Evolutionary conservation across 192 early-diverging fungal species (phyloP), one percentile per base, ranked within the genome.

Genomic region (Haplosporangium gracile): DNA sequence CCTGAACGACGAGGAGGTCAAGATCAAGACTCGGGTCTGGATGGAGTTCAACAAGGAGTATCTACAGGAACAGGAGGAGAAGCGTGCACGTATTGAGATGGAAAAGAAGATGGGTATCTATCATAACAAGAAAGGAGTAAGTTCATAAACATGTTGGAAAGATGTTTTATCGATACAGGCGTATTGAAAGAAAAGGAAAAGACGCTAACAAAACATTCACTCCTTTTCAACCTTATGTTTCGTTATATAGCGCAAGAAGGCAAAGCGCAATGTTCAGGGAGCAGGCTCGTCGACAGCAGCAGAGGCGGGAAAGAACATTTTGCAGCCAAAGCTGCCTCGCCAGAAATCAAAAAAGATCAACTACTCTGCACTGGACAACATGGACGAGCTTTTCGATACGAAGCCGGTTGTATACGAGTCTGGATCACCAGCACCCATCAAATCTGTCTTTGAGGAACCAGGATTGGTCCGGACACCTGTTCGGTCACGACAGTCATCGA

Each of bases 261-360:
- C 72, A 9, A 91, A 92, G 78, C 70, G 75, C 24, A 78, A 76
- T 49, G 63, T 70, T n/a, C 40, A 77, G 5, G 76, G 88, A 6
- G 81, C 89, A 0, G 89, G 92, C 2, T 82, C 92, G 29, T 93
- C 95, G 8, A 65, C 60, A 3, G 93, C 95, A 26, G 89, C 93
- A 10, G 97, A 99, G 82, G 96, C 97, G 4, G 93, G 95, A 22
- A 91, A 93, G 76, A 94, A 93, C 49, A 85, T 98, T 60, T 77
- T 98, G 36, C 87, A 91, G 13, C 89, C 91, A 51, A 97, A 95
- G 73, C 88, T 92, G 49, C 85, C 96, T 74, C 79, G 84, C 11
- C 55, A 74, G 9, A 86, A 86, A 36, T 98, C 98, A 24, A 97
- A 96, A 75, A 97, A 98, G 82, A 97, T 99, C 83, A 98, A 98